A percentile compares a stretch with the other conserved stretches of the same genome.
Evolutionary conservation across 176 grass and related monocot genomes (phyloP).

Genomic region (Bothriochloa decipiens): DNA sequence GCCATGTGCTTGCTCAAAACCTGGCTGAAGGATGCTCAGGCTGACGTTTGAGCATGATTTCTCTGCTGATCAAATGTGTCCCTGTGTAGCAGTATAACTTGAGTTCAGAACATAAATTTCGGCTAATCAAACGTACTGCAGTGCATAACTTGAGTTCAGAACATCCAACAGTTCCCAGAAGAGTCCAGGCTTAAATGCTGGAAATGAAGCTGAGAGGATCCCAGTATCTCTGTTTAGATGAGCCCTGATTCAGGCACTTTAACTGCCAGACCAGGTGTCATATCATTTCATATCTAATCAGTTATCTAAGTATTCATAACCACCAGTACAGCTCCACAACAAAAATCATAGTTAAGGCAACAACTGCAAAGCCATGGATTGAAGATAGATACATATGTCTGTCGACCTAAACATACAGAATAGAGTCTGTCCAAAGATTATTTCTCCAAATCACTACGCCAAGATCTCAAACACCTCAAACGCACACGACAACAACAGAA

Average conservation of each 20-base stretch:
- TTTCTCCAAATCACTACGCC: slow-evolving; percentile 27
- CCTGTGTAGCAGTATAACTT: too few species aligned
- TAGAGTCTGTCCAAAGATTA: slow-evolving; percentile 32
- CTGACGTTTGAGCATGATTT: not conserved
- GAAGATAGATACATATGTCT: slow-evolving; percentile 30
- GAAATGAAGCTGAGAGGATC: not conserved
- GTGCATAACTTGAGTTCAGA: not conserved
- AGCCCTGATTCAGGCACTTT: not conserved
- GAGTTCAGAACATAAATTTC: not conserved
- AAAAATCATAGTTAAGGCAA: not conserved
- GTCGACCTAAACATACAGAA: slow-evolving; percentile 37
- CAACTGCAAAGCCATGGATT: not conserved
- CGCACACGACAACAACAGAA: slow-evolving; percentile 16
- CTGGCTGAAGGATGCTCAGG: not conserved
- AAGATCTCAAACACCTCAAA: slow-evolving; percentile 30
- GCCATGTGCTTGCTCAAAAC: not conserved
- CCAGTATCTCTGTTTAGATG: not conserved
- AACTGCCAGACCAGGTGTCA: not conserved
- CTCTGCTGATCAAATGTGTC: too few species aligned
- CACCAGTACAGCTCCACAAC: too few species aligned
- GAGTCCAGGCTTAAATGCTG: not conserved
- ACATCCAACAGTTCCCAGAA: not conserved
- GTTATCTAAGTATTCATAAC: too few species aligned
- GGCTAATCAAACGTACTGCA: not conserved
- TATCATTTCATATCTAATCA: too few species aligned